These are phyloP conservation scores for Hyaloscypha hepaticicola DNA, from an alignment of 495 filamentous ascomycete species.

Conservation along the genomic window DNA sequence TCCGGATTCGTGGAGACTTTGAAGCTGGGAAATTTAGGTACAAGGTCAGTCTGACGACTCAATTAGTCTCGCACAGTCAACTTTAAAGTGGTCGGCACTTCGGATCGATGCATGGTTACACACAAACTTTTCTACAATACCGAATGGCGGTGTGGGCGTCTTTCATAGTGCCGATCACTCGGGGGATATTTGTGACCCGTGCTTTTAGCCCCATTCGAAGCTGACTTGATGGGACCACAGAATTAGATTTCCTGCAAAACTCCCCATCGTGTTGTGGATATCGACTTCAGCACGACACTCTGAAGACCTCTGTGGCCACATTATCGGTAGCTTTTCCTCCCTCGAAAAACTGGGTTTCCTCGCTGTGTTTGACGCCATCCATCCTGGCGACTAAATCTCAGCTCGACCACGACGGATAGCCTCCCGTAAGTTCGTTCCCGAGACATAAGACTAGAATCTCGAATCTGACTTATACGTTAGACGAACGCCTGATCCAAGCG, in stretches of 20 bases:
- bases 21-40: slow-evolving; percentile 19
- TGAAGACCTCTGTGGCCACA: slow-evolving; percentile 1
- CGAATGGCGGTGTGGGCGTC: slow-evolving; percentile 31
- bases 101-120: slow-evolving; percentile 32
- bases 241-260: not conserved
- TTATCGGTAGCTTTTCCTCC: not conserved
- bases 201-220: not conserved
- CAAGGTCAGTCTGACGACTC: slow-evolving; percentile 26
- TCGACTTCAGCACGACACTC: not conserved
- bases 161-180: not conserved
- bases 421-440: slow-evolving; percentile 23
- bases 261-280: not conserved
- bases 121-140: slow-evolving; percentile 1
- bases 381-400: slow-evolving; percentile 13
- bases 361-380: slow-evolving; percentile 19
- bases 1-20: slow-evolving; percentile 30
- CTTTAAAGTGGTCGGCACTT: slow-evolving; percentile 15
- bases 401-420: slow-evolving; percentile 20
- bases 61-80: slow-evolving; percentile 17
- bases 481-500: slow-evolving; percentile 35
- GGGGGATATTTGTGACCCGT: slow-evolving; percentile 3
- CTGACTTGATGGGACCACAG: slow-evolving; percentile 2
- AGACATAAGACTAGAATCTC: slow-evolving; percentile 26
- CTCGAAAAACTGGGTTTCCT: not conserved
- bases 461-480: slow-evolving; percentile 22